These are phyloP conservation scores for Microbotryum intermedium DNA, from an alignment of 1,284 basidiomycete species.

Conservation along the genomic window DNA sequence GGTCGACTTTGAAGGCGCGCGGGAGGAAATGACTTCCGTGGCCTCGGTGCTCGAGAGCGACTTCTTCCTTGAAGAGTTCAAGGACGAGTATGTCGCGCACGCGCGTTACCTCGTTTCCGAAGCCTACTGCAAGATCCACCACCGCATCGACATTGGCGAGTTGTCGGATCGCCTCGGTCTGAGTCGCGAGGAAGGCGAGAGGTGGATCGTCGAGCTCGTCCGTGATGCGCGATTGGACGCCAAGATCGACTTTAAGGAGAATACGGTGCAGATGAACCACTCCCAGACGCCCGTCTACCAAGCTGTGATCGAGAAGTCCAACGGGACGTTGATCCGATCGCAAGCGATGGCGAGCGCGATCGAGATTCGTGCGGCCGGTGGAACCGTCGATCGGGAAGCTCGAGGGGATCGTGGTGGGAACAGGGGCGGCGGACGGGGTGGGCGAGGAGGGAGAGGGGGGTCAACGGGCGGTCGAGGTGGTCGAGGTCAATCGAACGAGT, in stretches of 20 bases:
- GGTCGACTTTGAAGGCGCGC: conserved; percentile 83
- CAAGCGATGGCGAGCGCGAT: conserved; percentile 84
- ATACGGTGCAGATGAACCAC: conserved; percentile 90
- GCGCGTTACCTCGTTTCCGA: conserved; percentile 91
- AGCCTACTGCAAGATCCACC: conserved; percentile 95
- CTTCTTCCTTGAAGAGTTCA: conserved; percentile 86
- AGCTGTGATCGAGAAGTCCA: conserved; percentile 89
- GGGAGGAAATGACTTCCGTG: conserved; percentile 59
- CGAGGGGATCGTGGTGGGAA: conserved; percentile 9
- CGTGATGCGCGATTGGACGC: conserved; percentile 94
- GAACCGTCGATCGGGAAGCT: conserved; percentile 19
- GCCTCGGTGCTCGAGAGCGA: conserved; percentile 80
- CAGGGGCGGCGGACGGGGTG: conserved; percentile 16
- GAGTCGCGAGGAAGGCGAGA: conserved; percentile 86
- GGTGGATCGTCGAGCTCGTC: conserved; percentile 98
- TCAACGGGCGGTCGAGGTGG: not conserved
- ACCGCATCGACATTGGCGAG: conserved; percentile 89
- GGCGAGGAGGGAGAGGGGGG: conserved; percentile 12
- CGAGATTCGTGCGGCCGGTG: conserved; percentile 44
- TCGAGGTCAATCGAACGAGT: not conserved
- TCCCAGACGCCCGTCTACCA: conserved; percentile 86
- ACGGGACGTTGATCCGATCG: conserved; percentile 81
- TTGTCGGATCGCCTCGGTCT: conserved; percentile 88
- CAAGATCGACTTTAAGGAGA: conserved; percentile 96
- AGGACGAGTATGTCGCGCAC: conserved; percentile 90